phyloP scores from a whole-genome alignment of 108 stramenopile species.

The Cyclotella sp. region DNA sequence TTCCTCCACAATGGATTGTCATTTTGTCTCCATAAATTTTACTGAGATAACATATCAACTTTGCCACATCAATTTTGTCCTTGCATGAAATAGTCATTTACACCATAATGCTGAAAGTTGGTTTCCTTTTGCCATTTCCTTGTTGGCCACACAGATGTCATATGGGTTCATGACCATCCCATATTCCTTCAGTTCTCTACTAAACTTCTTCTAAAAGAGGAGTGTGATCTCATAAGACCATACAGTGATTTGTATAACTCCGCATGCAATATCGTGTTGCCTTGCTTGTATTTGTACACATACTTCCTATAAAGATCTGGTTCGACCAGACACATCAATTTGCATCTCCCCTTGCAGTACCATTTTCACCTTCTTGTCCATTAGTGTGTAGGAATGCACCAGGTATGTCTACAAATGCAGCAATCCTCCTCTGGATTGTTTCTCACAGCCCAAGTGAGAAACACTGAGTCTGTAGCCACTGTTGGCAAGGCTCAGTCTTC shows the following conservation, averaged over 20 bases:
- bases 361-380: conserved; percentile 32
- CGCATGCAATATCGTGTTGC: conserved; percentile 44
- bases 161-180: too few relatives aligned
- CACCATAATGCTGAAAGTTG: too few relatives aligned
- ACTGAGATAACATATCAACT: too few relatives aligned
- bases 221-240: conserved; percentile 10
- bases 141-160: too few relatives aligned
- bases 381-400: conserved; percentile 16
- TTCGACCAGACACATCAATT: background rate
- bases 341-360: conserved; percentile 1
- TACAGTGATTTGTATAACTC: too few relatives aligned
- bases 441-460: conserved; percentile 3
- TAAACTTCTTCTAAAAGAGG: conserved; percentile 10
- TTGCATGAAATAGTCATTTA: too few relatives aligned
- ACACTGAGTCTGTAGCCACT: conserved; percentile 36
- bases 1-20: too few relatives aligned
- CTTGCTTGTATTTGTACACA: background rate
- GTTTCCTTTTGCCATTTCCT: too few relatives aligned
- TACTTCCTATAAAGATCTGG: conserved; percentile 18
- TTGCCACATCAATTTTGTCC: too few relatives aligned
- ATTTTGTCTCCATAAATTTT: too few relatives aligned
- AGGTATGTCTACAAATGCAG: conserved; percentile 16
- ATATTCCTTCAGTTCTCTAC: too few relatives aligned
- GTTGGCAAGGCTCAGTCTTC: conserved; percentile 31
- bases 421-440: background rate